Evolutionary conservation across 345 rosid genomes (phyloP).

Genomic region (Gossypium mustelinum): DNA sequence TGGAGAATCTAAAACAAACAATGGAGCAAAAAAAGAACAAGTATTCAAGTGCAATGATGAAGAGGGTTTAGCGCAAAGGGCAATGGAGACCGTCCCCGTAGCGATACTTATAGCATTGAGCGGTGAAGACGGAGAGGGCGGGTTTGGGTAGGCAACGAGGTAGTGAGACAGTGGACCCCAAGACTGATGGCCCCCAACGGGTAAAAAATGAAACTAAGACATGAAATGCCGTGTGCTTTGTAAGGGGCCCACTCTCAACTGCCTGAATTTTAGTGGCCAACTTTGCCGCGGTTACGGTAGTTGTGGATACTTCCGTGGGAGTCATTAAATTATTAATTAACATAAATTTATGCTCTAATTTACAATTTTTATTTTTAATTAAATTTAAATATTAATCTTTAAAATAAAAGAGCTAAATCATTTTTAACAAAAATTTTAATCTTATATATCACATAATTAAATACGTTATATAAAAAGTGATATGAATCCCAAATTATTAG

Average conservation of each 20-base stretch:
- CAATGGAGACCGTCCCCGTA: background rate
- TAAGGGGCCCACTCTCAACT: constrained; percentile 14
- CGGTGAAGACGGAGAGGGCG: background rate
- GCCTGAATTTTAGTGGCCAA: background rate
- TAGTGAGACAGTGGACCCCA: background rate
- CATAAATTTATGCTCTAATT: too few relatives aligned
- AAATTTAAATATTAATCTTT: too few relatives aligned
- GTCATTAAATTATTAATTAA: background rate
- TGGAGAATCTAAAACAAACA: background rate
- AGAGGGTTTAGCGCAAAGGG: background rate
- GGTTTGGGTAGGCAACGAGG: background rate
- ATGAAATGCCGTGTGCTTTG: constrained; percentile 18
- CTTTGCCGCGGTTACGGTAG: background rate
- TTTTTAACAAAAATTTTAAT: too few relatives aligned
- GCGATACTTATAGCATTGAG: background rate
- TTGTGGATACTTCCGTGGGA: background rate
- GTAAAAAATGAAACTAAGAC: background rate
- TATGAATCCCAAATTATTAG: too few relatives aligned
- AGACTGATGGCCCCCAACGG: background rate
- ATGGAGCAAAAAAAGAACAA: background rate
- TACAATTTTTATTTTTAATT: too few relatives aligned
- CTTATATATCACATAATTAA: too few relatives aligned
- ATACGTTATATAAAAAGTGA: too few relatives aligned
- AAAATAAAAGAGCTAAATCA: too few relatives aligned
- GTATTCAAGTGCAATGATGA: background rate